Percentiles rank a stretch among this genome's conserved stretches.
Evolutionary conservation across 2,329 filamentous ascomycete genomes (phyloP).

Genomic region (Passalora sequoiae): DNA sequence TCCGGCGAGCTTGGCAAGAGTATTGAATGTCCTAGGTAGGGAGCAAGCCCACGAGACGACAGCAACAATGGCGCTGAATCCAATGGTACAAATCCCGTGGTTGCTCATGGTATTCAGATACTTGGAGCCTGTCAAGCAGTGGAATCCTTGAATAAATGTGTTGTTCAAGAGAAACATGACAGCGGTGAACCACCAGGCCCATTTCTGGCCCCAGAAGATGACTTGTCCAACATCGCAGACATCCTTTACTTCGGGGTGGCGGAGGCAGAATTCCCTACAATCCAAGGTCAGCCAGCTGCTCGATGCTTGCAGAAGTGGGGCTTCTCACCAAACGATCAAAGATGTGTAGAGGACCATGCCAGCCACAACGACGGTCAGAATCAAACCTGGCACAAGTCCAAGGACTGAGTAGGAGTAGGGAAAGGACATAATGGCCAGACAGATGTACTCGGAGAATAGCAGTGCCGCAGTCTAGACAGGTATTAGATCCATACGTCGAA

Average conservation of each 20-base stretch:
- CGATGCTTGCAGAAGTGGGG: not conserved
- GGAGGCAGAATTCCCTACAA: constrained; percentile 77
- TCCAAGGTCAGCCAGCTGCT: constrained; percentile 31
- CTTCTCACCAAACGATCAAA: constrained; percentile 55
- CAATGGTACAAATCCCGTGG: constrained; percentile 68
- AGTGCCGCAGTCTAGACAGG: constrained; percentile 74
- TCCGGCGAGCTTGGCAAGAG: constrained; percentile 72
- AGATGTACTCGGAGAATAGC: constrained; percentile 94
- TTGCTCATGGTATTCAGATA: constrained; percentile 86
- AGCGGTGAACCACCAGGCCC: constrained; percentile 61
- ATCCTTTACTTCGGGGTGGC: constrained; percentile 85
- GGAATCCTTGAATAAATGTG: constrained; percentile 77
- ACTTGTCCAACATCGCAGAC: constrained; percentile 95
- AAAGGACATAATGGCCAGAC: constrained; percentile 89
- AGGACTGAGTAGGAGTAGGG: constrained; percentile 87
- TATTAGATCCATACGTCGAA: no score
- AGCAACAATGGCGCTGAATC: constrained; percentile 69
- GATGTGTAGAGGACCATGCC: constrained; percentile 78
- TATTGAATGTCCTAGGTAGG: constrained; percentile 76
- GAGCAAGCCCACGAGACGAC: constrained; percentile 73
- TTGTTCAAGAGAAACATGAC: constrained; percentile 93
- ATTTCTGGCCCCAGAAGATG: constrained; percentile 79
- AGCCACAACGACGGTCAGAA: constrained; percentile 74
- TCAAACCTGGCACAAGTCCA: constrained; percentile 79
- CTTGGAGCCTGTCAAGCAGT: constrained; percentile 77